Evolutionary conservation across 345 rosid species (phyloP).

Genomic region (Gossypium thurberi): DNA sequence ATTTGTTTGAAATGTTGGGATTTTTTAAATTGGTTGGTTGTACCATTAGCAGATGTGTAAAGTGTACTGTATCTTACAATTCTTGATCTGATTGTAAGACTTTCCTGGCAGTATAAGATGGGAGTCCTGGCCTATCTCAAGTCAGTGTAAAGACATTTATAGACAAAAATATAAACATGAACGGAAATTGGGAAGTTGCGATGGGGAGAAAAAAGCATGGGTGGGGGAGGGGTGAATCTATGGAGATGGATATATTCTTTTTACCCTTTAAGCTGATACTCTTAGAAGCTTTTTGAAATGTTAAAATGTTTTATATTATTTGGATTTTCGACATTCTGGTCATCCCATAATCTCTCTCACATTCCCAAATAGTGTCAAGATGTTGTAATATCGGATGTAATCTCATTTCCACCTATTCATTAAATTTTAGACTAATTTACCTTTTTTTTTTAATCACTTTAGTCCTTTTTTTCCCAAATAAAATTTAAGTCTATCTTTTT

Average conservation of each 20-base stretch:
- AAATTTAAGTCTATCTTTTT: no score
- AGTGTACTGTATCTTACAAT: background rate
- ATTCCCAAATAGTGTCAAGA: no score
- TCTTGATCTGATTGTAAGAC: background rate
- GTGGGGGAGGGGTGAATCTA: background rate
- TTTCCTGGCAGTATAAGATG: background rate
- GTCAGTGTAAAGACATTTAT: background rate
- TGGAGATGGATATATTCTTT: background rate
- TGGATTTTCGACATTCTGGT: no score
- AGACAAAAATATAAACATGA: background rate
- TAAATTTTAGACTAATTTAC: no score
- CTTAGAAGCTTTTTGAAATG: background rate
- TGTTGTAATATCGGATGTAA: no score
- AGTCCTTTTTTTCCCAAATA: no score
- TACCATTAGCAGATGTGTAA: background rate
- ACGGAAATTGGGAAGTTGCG: background rate
- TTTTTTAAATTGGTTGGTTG: background rate
- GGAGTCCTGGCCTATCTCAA: background rate
- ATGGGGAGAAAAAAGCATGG: background rate
- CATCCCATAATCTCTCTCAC: no score
- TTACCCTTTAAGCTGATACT: background rate
- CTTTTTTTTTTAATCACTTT: no score
- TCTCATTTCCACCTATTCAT: no score
- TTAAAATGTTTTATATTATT: background rate
- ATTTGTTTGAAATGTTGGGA: background rate